Conservation (phyloP, 2,329 filamentous ascomycete genomes). For the Coniella vitis region DNA sequence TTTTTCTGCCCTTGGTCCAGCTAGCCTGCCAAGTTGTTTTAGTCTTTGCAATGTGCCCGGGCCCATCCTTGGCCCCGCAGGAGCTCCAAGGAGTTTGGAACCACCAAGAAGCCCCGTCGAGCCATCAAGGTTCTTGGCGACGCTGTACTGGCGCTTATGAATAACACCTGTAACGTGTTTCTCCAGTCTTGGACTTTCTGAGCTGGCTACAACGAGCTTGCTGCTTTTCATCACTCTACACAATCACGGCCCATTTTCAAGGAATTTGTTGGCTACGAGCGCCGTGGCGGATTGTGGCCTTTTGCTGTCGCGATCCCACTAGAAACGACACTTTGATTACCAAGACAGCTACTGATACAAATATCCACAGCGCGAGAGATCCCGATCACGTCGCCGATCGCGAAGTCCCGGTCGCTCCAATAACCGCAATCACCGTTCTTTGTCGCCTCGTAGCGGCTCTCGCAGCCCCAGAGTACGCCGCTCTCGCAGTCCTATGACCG, state of each 20-base stretch:
- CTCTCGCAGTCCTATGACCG: slow-evolving; percentile 83
- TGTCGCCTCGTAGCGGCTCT: slow-evolving; percentile 23
- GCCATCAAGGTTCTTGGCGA: slow-evolving; percentile 12
- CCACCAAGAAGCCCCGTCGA: not conserved
- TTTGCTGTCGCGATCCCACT: not conserved
- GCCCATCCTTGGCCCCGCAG: not conserved
- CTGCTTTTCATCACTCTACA: too few relatives aligned
- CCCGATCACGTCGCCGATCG: slow-evolving; percentile 74
- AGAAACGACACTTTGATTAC: not conserved
- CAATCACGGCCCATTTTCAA: too few relatives aligned
- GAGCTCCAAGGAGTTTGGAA: not conserved
- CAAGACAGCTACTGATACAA: slow-evolving; percentile 24
- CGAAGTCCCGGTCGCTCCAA: slow-evolving; percentile 68
- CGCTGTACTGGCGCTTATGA: slow-evolving; percentile 1
- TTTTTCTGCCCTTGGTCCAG: not conserved
- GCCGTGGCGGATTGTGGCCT: too few relatives aligned
- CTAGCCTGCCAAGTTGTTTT: not conserved
- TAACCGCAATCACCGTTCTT: slow-evolving; percentile 66
- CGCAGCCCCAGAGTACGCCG: slow-evolving; percentile 57
- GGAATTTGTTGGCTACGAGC: too few relatives aligned
- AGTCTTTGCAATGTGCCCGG: not conserved
- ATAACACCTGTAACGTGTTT: not conserved
- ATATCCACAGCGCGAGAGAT: slow-evolving; percentile 67
- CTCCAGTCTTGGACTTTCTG: too few relatives aligned
- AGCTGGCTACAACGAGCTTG: too few relatives aligned